Evolutionary conservation across 2,329 filamentous ascomycete genomes (phyloP), one percentile per base, ranked within the genome.

Genomic region (Cylindrodendrum hubeiense): DNA sequence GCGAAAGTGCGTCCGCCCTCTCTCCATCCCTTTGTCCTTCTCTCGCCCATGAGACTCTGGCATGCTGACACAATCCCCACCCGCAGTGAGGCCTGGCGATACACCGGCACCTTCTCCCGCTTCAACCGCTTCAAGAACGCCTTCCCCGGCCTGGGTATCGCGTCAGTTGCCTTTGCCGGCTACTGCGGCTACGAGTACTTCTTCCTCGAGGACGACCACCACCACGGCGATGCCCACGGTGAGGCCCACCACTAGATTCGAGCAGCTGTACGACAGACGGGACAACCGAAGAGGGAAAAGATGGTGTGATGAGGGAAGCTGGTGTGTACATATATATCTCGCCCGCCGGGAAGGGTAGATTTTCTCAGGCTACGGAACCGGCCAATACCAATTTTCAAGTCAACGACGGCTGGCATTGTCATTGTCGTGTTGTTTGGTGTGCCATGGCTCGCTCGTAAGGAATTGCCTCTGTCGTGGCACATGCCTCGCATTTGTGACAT

Each of bases 101-200:
- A 97, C 86, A 90, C 88, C 37, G 96, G 95, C 69, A 91, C 89
- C 59, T 98, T 98, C 86, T 91, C 91, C 71, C 89, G 95, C 75
- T 92, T 86, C 84, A 97, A 97, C 84, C 92, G 96, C 74, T 96
- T 98, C 86, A 94, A 91, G 84, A 85, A 88, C 76, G 86, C 90
- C 69, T 94, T 99, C 79, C 96, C 96, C 39, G 96, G 96, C 67
- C 87, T 99, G 75, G 96, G 96, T 70, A 97, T 95, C 74, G 96
- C 94, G 33, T 92, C 92, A 5, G 95, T 96, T 65, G 95, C 95
- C 49, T 99, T 99, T 80, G 90, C 91, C 53, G 91, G 85, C 68
- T 99, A 99, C 84, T 94, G 95, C 80, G 89, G 88, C 66, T 97
- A 94, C 81, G 96, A 99, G 84, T 89, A 96, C 80, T 83, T 97